phyloP scores from a whole-genome alignment of 176 grass and related monocot species.

The Thinopyrum elongatum region DNA sequence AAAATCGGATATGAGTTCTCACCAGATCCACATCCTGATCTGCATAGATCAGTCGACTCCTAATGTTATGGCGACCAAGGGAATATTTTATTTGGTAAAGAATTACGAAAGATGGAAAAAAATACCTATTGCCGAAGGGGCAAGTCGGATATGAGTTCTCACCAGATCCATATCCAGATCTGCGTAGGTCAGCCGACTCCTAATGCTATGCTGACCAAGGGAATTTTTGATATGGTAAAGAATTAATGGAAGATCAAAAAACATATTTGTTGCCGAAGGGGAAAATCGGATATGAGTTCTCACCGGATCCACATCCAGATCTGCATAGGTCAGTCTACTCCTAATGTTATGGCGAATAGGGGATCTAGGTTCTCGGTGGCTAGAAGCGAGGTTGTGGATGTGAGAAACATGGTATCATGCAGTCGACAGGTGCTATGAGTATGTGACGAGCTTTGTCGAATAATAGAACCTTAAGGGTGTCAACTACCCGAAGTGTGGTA shows the following conservation, averaged over 20 bases:
- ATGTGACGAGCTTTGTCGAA: background rate
- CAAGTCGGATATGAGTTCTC: background rate
- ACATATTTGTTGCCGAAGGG: background rate
- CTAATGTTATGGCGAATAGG: background rate
- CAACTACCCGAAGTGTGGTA: background rate
- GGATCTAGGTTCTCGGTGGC: background rate
- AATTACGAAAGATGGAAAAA: background rate
- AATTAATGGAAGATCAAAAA: background rate
- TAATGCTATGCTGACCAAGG: background rate
- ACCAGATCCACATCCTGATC: background rate
- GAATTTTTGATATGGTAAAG: background rate
- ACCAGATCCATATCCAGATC: background rate
- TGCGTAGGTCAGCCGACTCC: background rate
- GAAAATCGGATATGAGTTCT: background rate
- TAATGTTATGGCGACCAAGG: background rate
- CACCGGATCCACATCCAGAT: background rate
- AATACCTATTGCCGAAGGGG: background rate
- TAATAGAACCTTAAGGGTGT: background rate
- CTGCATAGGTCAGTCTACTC: background rate
- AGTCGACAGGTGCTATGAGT: background rate
- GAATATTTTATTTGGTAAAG: background rate
- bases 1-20: background rate
- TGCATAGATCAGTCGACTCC: background rate
- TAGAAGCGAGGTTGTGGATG: background rate
- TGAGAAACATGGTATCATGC: background rate